A percentile compares a stretch with the other conserved stretches of the same genome.
Conservation (phyloP, 1,139 yeast genomes). For the Scheffersomyces parashehatae region DNA sequence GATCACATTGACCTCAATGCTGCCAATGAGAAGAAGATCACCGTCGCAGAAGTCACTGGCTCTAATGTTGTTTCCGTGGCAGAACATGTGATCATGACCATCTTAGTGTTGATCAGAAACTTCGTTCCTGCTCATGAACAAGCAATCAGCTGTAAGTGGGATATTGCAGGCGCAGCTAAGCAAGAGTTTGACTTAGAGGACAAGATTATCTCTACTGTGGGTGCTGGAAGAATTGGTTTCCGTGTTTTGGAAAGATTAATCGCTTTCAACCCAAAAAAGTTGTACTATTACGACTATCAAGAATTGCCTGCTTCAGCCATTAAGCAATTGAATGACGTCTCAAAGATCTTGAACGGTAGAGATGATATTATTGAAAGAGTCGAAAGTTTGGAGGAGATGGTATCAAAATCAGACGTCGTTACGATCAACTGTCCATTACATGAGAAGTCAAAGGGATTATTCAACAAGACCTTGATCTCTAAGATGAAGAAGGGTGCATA, state of each 20-base stretch:
- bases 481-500: constrained; percentile 78
- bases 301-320: constrained; percentile 59
- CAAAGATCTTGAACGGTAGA: constrained; percentile 38
- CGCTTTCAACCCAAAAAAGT: constrained; percentile 74
- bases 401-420: constrained; percentile 68
- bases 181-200: constrained; percentile 75
- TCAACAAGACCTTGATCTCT: constrained; percentile 66
- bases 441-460: constrained; percentile 64
- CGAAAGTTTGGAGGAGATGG: constrained; percentile 65
- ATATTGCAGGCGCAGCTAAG: constrained; percentile 76
- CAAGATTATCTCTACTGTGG: constrained; percentile 76
- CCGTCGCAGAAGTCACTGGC: constrained; percentile 81
- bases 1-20: constrained; percentile 78
- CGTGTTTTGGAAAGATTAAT: constrained; percentile 71
- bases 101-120: constrained; percentile 70
- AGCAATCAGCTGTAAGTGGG: constrained; percentile 58
- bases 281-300: constrained; percentile 77
- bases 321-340: constrained; percentile 47
- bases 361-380: constrained; percentile 57
- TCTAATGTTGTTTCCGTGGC: constrained; percentile 81
- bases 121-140: constrained; percentile 79
- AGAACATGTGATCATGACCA: constrained; percentile 78
- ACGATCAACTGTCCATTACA: constrained; percentile 81
- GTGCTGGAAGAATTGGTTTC: constrained; percentile 82
- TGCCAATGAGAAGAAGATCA: constrained; percentile 62